Evolutionary conservation across 495 filamentous ascomycete species (phyloP), one percentile per base, ranked within the genome.

Genomic region (Alectoria sarmentosa): DNA sequence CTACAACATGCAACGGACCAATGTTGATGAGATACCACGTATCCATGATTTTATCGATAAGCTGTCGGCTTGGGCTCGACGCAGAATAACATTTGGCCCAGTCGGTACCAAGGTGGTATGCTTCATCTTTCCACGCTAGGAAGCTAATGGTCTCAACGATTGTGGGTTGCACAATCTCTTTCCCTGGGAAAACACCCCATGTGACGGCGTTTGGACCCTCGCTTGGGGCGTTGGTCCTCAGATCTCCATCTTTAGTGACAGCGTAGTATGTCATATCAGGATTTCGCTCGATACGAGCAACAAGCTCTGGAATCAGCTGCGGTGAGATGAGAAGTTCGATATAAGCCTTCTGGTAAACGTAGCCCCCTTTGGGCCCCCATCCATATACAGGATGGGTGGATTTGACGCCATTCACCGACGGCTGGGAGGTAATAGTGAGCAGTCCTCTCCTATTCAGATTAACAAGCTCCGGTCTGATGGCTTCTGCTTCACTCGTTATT

Each of bases 91-190:
- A 98, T 67, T 90, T 88, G 30, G 90, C 88, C 95, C 95, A 99
- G 70, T 98, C 92, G 60, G 88, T 81, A 55, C 95, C 95, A 30
- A 99, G 84, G 63, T 88, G 85, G 77, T 87, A 99, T 21, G 96
- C 96, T 73, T 99, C 95, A 68, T 99, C 95, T 78, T 96, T 96
- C 95, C 95, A 99, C 34, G 95, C 95, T 61, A 99, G 75, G 83
- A 99, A 99, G 76, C 90, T 94, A 75, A 98, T 86, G 10, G 91
- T 96, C 77, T 99, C 95, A 56, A 98, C 93, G 66, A 99, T 95
- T n/a, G 95, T 99, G 15, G 95, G 95, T 74, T 99, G 95, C 54
- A 99, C 91, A 71, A 99, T 97, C 75, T 99, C 95, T 73, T 96
- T 94, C 41, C 94, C 94, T 15, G 95, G 92, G 78, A 97, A 99